A percentile compares a stretch with the other conserved stretches of the same genome.
These are phyloP conservation scores for Delonix regia DNA, from an alignment of 306 rosid genomes.

Conservation along the genomic window DNA sequence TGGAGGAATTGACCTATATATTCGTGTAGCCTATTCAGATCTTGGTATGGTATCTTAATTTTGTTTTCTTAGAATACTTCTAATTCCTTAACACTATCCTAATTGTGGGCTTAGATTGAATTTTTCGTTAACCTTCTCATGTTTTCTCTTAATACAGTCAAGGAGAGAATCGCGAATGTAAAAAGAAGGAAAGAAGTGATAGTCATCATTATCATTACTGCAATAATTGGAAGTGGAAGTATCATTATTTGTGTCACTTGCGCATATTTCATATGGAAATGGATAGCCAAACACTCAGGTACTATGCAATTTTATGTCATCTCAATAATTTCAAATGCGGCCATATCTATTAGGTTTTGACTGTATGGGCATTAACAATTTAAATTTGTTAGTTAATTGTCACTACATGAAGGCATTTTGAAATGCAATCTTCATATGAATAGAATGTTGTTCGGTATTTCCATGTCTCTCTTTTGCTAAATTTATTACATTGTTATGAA, in stretches of 20 bases:
- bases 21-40: constrained; percentile 30
- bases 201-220: not conserved
- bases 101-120: not conserved
- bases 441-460: too few species aligned
- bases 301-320: too few species aligned
- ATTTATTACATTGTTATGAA: not conserved
- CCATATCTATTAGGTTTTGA: too few species aligned
- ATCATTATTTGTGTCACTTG: not conserved
- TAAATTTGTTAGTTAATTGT: too few species aligned
- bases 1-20: too few species aligned
- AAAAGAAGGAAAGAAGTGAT: too few species aligned
- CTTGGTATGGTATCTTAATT: constrained; percentile 31
- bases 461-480: not conserved
- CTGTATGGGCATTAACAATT: too few species aligned
- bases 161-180: not conserved
- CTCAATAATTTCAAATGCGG: too few species aligned
- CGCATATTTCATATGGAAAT: constrained; percentile 35
- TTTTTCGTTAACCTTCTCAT: not conserved
- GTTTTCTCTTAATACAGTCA: not conserved
- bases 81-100: too few species aligned
- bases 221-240: constrained; percentile 21
- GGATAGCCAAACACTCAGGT: too few species aligned
- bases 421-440: not conserved
- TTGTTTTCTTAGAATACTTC: not conserved
- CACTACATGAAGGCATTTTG: too few species aligned